Percentiles rank a stretch among this genome's conserved stretches.
These are phyloP conservation scores for Hymenochaete sp. DNA, from an alignment of 1,284 basidiomycete species.

Conservation along the genomic window DNA sequence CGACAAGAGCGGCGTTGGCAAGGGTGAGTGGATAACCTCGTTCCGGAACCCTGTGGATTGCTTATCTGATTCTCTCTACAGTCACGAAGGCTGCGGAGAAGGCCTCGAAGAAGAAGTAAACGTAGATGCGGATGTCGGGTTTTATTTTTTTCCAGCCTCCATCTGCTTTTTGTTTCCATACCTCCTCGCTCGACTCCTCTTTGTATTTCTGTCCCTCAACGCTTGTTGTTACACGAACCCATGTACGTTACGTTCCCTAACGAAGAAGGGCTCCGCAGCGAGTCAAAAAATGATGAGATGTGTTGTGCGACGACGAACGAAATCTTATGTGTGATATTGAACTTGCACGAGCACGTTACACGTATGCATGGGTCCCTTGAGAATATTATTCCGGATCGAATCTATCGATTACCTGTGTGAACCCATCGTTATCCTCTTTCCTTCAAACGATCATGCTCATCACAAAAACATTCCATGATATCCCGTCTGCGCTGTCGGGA, in stretches of 20 bases:
- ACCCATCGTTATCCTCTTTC: neutral
- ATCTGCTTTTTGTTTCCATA: constrained; percentile 30
- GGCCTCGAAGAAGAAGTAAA: constrained; percentile 93
- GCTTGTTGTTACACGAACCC: constrained; percentile 16
- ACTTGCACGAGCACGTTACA: too few relatives aligned
- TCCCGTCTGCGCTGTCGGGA: constrained; percentile 56
- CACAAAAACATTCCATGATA: constrained; percentile 67
- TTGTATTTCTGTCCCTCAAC: constrained; percentile 32
- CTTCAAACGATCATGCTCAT: constrained; percentile 56
- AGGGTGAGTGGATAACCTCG: constrained; percentile 46
- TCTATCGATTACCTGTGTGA: neutral
- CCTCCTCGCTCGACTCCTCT: too few relatives aligned
- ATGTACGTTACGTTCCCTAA: constrained; percentile 49
- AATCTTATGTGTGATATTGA: neutral
- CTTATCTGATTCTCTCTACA: constrained; percentile 27
- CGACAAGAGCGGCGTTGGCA: constrained; percentile 71
- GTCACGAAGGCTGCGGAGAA: constrained; percentile 96
- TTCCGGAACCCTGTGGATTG: constrained; percentile 10
- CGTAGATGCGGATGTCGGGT: constrained; percentile 29
- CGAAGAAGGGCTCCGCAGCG: constrained; percentile 28
- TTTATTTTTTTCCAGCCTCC: constrained; percentile 39
- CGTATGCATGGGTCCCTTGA: neutral
- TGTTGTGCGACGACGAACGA: constrained; percentile 2
- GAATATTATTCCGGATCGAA: neutral
- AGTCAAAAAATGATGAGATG: constrained; percentile 17